Evolutionary conservation across 257 asterid genomes (phyloP).

Genomic region (Ligustrum vulgare): DNA sequence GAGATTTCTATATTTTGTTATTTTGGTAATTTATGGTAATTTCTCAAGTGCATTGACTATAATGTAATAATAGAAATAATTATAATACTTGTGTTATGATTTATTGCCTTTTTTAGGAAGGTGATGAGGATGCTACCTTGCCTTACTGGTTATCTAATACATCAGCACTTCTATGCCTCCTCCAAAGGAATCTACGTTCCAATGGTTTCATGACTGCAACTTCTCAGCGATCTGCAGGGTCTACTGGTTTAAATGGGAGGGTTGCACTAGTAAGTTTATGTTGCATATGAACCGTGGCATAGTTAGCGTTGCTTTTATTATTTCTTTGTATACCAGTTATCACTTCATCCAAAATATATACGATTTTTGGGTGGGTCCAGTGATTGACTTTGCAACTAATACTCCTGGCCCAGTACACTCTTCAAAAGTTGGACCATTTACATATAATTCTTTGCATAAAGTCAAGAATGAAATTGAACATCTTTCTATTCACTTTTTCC

Average conservation of each 20-base stretch:
- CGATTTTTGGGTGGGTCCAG: not conserved
- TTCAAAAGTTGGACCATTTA: not conserved
- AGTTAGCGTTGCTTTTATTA: not conserved
- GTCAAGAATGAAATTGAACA: not conserved
- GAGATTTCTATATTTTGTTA: slow-evolving; percentile 5
- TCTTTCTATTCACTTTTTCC: not conserved
- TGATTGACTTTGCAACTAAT: not conserved
- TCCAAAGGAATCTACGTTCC: slow-evolving; percentile 85
- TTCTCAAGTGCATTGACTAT: not conserved
- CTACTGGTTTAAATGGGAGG: slow-evolving; percentile 76
- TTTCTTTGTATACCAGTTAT: not conserved
- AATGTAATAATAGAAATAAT: not conserved
- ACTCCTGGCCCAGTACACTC: not conserved
- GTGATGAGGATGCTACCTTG: slow-evolving; percentile 65
- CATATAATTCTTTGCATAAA: not conserved
- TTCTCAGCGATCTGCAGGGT: slow-evolving; percentile 79
- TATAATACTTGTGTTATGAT: slow-evolving; percentile 3
- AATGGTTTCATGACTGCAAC: slow-evolving; percentile 75
- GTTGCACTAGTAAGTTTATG: slow-evolving; percentile 62
- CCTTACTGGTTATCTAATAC: slow-evolving; percentile 97
- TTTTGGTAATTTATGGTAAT: not conserved
- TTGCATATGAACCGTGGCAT: not conserved
- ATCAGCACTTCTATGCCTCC: slow-evolving; percentile 92
- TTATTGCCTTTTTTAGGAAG: slow-evolving; percentile 53
- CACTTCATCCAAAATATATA: not conserved